These are phyloP conservation scores for Fusarium pininemorale DNA, from an alignment of 2,329 filamentous ascomycete genomes.

Conservation along the genomic window DNA sequence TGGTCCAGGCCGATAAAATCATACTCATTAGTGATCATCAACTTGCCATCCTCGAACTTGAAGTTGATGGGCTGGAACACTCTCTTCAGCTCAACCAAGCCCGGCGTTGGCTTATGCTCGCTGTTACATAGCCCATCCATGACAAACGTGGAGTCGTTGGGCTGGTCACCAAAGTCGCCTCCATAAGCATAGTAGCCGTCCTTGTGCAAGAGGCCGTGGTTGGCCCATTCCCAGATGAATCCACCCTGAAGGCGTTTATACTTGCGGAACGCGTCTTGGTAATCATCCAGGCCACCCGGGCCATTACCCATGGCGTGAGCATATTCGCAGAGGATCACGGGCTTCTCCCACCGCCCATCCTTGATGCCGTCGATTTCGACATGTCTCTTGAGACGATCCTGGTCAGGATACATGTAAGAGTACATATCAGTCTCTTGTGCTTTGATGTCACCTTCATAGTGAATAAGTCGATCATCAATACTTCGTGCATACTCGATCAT, in stretches of 20 bases:
- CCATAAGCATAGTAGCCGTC: constrained; percentile 13
- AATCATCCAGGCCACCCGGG: not conserved
- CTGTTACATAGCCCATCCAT: constrained; percentile 12
- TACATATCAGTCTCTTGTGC: constrained; percentile 17
- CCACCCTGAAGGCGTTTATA: constrained; percentile 10
- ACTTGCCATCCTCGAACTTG: not conserved
- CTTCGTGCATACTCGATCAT: constrained; percentile 15
- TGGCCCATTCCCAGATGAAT: constrained; percentile 19
- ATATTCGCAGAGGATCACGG: constrained; percentile 9
- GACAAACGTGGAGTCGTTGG: constrained; percentile 2
- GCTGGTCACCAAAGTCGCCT: constrained; percentile 12
- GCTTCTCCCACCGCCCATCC: constrained; percentile 4
- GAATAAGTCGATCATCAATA: constrained; percentile 4
- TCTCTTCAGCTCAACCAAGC: not conserved
- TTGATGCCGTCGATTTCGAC: not conserved
- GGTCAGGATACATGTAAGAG: constrained; percentile 13
- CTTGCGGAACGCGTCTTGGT: not conserved
- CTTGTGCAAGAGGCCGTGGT: constrained; percentile 5
- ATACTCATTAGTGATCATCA: not conserved
- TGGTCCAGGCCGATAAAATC: not conserved
- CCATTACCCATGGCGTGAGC: constrained; percentile 8
- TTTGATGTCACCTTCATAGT: constrained; percentile 14
- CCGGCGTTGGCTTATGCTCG: constrained; percentile 3
- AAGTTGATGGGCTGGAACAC: constrained; percentile 9
- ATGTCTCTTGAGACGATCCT: constrained; percentile 1